Base-by-base conservation (phyloP, 495 filamentous ascomycete species). In the Penicillium lagena region DNA sequence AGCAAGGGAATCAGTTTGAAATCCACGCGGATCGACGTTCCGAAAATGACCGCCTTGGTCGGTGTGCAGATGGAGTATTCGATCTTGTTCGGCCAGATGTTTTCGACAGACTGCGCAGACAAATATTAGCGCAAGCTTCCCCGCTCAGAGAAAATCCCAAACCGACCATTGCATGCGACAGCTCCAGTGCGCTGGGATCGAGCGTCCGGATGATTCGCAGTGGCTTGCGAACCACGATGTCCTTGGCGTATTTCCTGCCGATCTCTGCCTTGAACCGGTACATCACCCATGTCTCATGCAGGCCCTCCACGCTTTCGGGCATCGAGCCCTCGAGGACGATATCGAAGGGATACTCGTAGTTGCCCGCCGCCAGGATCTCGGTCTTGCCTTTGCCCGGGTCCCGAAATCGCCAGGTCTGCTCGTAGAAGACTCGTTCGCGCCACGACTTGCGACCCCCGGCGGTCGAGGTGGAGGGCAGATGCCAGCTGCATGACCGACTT, bases 11-110 rank as follows among this genome's bases (percentile, higher is more conserved):
- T 80, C 40, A 97, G 78, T 35, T 80, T 75, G 62, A 96, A 88
- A 44, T 91, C 81, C 27, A 95, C 68, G 10, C 81, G 79, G 35
- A 96, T 80, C 12, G 74, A 73, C 12, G 87, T 94, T 32, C 93
- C 93, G 51, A 95, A 96, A 8, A 95, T 83, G 44, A 93, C 83
- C 0, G 90, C 91, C 56, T 94, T 95, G 42, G 84, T 87, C 2
- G 93, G 90, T 7, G 90, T 83, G 47, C 83, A 81, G 45, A 98
- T 85, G 7, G 85, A 86, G 61, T 97, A 97, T 56, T 93, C 82
- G 54, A 96, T 78, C 71, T 98, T 98, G 64, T 90, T 87, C 9
- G 86, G 80, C 93, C 93, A 98, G 43, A 93, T 79, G 55, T 95
- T 95, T 62, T 95, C 87, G 41, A 95, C 82, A n/a, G 84, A 76